Conservation (phyloP, 257 asterid genomes). For the Solanum paucissectum region DNA sequence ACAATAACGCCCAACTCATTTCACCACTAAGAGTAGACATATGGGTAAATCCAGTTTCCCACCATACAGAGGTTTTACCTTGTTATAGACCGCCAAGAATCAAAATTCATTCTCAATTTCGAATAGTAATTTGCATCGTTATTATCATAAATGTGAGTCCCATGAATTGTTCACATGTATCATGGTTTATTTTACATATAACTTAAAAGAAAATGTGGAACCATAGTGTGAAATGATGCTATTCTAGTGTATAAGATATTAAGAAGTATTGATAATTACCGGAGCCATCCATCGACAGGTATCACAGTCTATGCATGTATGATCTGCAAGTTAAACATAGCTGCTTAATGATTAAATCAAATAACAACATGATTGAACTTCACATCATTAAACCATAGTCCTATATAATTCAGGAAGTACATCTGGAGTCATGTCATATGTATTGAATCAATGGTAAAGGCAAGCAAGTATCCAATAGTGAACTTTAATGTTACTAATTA, state of each 20-base stretch:
- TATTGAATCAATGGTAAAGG: not conserved
- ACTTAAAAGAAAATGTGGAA: not conserved
- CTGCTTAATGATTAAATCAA: not conserved
- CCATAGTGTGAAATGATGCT: not conserved
- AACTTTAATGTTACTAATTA: not conserved
- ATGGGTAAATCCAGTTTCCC: not conserved
- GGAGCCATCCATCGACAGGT: not conserved
- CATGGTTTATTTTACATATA: not conserved
- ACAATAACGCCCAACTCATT: not conserved
- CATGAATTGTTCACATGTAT: not conserved
- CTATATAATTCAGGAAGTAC: not conserved
- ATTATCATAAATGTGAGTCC: not conserved
- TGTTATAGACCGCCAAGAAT: not conserved
- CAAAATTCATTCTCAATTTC: not conserved
- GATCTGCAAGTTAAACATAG: not conserved
- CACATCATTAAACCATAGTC: not conserved
- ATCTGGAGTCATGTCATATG: not conserved
- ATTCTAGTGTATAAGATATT: not conserved
- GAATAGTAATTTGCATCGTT: not conserved
- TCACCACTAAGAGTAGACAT: not conserved
- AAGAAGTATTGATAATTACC: not conserved
- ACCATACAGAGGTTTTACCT: not conserved
- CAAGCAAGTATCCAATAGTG: not conserved
- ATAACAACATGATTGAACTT: not conserved
- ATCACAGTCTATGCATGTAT: slow-evolving; percentile 1